Conservation (phyloP, 108 stramenopile species). For the Cylindrotheca fusiformis region DNA sequence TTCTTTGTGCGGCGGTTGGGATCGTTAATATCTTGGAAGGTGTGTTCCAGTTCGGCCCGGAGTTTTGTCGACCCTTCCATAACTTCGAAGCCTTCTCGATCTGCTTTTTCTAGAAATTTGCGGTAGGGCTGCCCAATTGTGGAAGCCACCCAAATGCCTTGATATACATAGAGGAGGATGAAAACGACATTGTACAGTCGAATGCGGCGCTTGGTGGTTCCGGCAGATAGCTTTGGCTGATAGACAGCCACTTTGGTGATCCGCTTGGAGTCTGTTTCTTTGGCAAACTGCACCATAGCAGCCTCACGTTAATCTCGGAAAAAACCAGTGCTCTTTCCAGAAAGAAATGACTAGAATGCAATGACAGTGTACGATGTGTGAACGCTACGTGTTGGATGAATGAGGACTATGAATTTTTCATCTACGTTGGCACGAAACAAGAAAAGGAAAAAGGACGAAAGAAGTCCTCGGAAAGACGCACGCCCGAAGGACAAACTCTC, state of each 20-base stretch:
- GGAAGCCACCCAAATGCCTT: conserved; percentile 43
- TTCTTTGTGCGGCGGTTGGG: conserved; percentile 65
- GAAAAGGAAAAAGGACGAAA: no score
- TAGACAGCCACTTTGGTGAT: conserved; percentile 54
- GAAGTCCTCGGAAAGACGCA: no score
- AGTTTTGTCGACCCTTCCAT: conserved; percentile 85
- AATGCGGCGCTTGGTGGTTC: conserved; percentile 29
- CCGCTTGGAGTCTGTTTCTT: conserved; percentile 62
- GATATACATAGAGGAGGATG: conserved; percentile 50
- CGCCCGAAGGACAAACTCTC: no score
- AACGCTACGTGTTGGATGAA: no score
- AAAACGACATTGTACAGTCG: conserved; percentile 71
- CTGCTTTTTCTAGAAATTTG: conserved; percentile 83
- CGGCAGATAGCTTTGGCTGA: conserved; percentile 47
- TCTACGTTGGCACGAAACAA: no score
- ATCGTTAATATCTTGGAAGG: conserved; percentile 76
- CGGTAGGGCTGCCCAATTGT: conserved; percentile 76
- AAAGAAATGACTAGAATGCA: no score
- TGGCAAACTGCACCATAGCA: conserved; percentile 19
- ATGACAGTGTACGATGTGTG: no score
- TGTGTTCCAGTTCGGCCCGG: conserved; percentile 79
- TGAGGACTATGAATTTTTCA: no score
- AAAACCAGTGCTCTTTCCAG: no score
- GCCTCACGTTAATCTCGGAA: no score
- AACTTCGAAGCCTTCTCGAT: conserved; percentile 85